Base-by-base conservation (phyloP, 768 basidiomycete genomes). In the Floccularia luteovirens region DNA sequence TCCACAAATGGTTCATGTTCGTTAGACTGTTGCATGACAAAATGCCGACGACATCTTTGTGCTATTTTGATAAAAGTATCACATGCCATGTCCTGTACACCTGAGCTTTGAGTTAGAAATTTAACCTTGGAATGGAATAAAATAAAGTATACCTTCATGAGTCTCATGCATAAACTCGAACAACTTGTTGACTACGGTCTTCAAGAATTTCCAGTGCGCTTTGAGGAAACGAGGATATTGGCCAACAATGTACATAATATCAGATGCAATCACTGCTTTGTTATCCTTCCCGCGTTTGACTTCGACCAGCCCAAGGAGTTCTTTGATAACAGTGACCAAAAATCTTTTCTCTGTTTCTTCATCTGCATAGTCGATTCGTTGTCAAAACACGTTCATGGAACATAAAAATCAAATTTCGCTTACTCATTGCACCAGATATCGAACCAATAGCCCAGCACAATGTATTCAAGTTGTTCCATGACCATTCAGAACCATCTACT, bases 81-180 rank as follows among this genome's bases (percentile, higher is more conserved):
- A 64, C 96, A 99, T 33, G 96, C 96, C 96, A 99, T 99, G 66
- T 99, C 96, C 61, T 99, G 96, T 10, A 99, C 96, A 67, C 92
- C 90, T 89, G 49, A 49, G 28, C 48, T 22, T 41, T 27, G n/a
- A 24, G 35, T 2, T 16, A 25, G 20, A 45, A 8, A 5, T 31
- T 5, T 7, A 16, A 12, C 32, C 21, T n/a, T 25, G 35, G 30
- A 19, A 12, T 28, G 25, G 20, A 36, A 3, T 22, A 19, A 50
- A 39, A 31, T n/a, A 24, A 16, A 4, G 55, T 67, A 28, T 40
- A 84, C 90, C 92, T 69, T 99, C 96, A 55, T 99, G 94, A 0
- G 91, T 96, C 66, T 99, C 94, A 60, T 99, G 96, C 92, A 98
- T 98, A 60, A 99, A 99, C 59, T 99, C 96, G 62, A 98, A 99